Evolutionary conservation across 306 rosid species (phyloP).

Genomic region (Lathyrus aphaca): DNA sequence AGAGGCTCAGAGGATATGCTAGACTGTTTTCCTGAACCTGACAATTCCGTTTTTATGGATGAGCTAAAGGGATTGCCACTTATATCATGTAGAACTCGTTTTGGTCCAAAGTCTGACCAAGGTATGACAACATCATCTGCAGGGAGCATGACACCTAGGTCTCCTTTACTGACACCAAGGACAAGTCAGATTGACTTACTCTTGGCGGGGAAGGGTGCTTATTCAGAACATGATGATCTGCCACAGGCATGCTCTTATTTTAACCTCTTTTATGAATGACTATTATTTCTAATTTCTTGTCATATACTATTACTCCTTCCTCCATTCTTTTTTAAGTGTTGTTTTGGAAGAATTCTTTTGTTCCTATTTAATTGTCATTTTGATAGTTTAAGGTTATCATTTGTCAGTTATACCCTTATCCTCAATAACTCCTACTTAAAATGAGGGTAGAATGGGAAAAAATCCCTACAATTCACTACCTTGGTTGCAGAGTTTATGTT

Average conservation of each 20-base stretch:
- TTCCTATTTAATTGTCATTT: too few relatives aligned
- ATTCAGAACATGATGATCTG: slow-evolving; percentile 89
- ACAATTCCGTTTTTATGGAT: slow-evolving; percentile 80
- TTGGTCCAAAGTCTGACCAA: slow-evolving; percentile 99
- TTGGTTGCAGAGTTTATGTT: too few relatives aligned
- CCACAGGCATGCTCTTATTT: slow-evolving; percentile 68
- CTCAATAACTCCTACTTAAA: neutral
- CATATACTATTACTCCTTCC: neutral
- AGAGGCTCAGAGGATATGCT: slow-evolving; percentile 99
- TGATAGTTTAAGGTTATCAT: neutral
- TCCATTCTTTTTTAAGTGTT: neutral
- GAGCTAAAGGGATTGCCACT: slow-evolving; percentile 91
- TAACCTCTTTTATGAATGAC: slow-evolving; percentile 11
- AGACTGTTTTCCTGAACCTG: slow-evolving; percentile 92
- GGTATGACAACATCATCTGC: slow-evolving; percentile 99
- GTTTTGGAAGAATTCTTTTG: too few relatives aligned
- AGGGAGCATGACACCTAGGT: slow-evolving; percentile 99
- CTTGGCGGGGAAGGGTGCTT: slow-evolving; percentile 92
- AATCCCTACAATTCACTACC: too few relatives aligned
- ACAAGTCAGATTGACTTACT: slow-evolving; percentile 92
- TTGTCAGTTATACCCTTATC: neutral
- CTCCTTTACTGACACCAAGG: slow-evolving; percentile 95
- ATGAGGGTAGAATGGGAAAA: too few relatives aligned
- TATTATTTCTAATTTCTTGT: slow-evolving; percentile 18
- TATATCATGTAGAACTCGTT: slow-evolving; percentile 94